Evolutionary conservation across 768 basidiomycete genomes (phyloP).

Genomic region (Suillus discolor): DNA sequence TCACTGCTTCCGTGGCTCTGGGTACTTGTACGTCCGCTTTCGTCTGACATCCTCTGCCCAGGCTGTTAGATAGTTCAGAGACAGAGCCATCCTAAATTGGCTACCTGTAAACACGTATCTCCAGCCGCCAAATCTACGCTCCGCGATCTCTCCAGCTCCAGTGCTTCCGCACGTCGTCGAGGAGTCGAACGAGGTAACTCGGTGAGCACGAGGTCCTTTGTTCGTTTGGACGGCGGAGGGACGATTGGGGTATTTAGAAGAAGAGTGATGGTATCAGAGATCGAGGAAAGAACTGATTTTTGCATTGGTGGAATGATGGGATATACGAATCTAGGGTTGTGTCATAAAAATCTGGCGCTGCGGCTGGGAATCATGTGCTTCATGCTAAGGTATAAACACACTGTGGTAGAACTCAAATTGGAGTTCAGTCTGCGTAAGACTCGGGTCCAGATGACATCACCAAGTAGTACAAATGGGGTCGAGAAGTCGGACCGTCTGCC

Average conservation of each 20-base stretch:
- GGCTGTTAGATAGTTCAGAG: slow-evolving; percentile 9
- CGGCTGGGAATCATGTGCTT: background rate
- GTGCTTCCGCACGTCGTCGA: slow-evolving; percentile 1
- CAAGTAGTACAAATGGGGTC: background rate
- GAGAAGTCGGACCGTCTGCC: too few species aligned
- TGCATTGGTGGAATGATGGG: background rate
- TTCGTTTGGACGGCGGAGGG: slow-evolving; percentile 6
- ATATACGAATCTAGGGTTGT: background rate
- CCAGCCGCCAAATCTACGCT: slow-evolving; percentile 6
- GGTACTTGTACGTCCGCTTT: slow-evolving; percentile 16
- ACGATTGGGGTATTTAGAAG: slow-evolving; percentile 28
- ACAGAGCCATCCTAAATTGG: slow-evolving; percentile 2
- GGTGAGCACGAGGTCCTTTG: slow-evolving; percentile 20
- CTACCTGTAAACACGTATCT: slow-evolving; percentile 18
- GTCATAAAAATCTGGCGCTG: background rate
- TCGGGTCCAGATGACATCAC: background rate
- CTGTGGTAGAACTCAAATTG: background rate
- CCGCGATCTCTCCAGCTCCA: slow-evolving; percentile 3
- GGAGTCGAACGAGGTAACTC: slow-evolving; percentile 17
- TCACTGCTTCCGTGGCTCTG: slow-evolving; percentile 15
- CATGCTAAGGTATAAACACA: background rate
- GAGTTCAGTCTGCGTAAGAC: background rate
- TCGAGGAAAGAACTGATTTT: slow-evolving; percentile 16
- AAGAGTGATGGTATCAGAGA: slow-evolving; percentile 18
- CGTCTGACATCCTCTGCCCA: slow-evolving; percentile 8